These are phyloP conservation scores for Arthromyces matolae DNA, from an alignment of 768 basidiomycete genomes.

Conservation along the genomic window DNA sequence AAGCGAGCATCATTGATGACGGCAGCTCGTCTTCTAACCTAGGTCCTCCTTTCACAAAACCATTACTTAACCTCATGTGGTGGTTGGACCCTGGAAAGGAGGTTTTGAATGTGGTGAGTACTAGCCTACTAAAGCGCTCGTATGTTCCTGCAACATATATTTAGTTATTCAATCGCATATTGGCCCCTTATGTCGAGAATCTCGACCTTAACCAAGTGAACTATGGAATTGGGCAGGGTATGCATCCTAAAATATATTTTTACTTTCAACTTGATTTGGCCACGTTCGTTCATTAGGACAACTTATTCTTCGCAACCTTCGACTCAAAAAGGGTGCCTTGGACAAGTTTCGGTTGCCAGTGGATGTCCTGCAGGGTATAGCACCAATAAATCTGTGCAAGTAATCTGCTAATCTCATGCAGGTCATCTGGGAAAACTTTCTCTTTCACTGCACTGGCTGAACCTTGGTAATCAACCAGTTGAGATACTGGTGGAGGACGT, in stretches of 20 bases:
- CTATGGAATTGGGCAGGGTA: constrained; percentile 87
- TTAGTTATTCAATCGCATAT: constrained; percentile 81
- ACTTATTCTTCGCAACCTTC: constrained; percentile 73
- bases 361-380: constrained; percentile 90
- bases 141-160: not conserved
- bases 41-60: not conserved
- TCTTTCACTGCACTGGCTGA: constrained; percentile 85
- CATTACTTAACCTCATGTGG: constrained; percentile 78
- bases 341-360: constrained; percentile 95
- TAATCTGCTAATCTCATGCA: constrained; percentile 32
- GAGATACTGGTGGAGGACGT: constrained; percentile 92
- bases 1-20: constrained; percentile 6
- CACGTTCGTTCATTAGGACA: constrained; percentile 61
- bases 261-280: too few relatives aligned
- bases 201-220: constrained; percentile 93
- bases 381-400: too few relatives aligned
- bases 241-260: constrained; percentile 4
- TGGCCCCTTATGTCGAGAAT: constrained; percentile 95
- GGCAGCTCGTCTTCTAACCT: not conserved
- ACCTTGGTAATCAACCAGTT: constrained; percentile 84
- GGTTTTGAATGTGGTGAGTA: constrained; percentile 70
- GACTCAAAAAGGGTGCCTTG: constrained; percentile 87
- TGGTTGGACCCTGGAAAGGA: constrained; percentile 87
- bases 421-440: constrained; percentile 86
- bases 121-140: not conserved